A percentile compares a stretch with the other conserved stretches of the same genome.
Conservation (phyloP, 1,139 yeast species). For the Magnusiomyces magnusii region DNA sequence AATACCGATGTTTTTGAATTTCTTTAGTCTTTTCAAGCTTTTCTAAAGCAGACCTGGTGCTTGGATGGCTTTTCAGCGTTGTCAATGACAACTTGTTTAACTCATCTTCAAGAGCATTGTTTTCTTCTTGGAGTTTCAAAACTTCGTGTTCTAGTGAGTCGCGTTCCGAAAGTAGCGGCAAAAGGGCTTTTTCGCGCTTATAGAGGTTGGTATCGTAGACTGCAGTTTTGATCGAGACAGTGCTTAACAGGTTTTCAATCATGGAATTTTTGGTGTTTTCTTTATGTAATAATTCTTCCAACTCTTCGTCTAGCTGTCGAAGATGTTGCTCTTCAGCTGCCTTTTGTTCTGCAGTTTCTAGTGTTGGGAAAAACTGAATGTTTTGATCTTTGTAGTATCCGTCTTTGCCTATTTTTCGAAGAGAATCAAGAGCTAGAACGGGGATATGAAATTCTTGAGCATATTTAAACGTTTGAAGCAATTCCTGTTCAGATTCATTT, state of each 20-base stretch:
- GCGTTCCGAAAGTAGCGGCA: constrained; percentile 10
- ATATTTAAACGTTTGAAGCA: not conserved
- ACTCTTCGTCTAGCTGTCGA: not conserved
- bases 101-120: not conserved
- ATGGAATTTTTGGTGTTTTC: not conserved
- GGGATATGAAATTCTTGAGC: not conserved
- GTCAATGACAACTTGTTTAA: not conserved
- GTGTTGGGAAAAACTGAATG: not conserved
- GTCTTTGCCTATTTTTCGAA: not conserved
- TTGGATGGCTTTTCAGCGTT: not conserved
- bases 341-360: not conserved
- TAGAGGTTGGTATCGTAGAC: not conserved
- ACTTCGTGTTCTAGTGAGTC: constrained; percentile 14
- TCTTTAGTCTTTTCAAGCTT: not conserved
- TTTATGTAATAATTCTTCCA: not conserved
- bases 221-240: not conserved
- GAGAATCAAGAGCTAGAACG: not conserved
- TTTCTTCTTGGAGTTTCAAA: constrained; percentile 4
- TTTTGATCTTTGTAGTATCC: not conserved
- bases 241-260: not conserved
- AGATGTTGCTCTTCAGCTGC: not conserved
- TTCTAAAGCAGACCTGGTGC: not conserved
- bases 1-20: not conserved
- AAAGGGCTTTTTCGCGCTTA: constrained; percentile 3
- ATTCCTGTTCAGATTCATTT: not conserved